Base-by-base conservation (phyloP, 2,329 filamentous ascomycete species). In the Chrysosporium queenslandicum region DNA sequence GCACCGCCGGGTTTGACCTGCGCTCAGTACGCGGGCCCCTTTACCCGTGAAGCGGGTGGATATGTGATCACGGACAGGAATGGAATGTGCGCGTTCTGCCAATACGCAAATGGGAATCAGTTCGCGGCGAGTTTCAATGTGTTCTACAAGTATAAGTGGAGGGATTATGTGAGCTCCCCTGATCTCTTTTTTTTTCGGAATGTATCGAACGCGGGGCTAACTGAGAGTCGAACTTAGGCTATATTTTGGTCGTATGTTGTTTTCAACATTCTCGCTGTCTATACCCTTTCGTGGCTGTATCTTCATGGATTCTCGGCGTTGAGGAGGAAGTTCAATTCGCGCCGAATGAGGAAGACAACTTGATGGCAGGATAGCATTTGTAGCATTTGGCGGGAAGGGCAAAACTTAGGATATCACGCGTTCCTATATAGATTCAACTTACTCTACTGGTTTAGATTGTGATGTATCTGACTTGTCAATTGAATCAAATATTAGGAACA, bases 71-170 rank as follows among this genome's bases (percentile, higher is more conserved):
- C 75, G 1, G 75, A 73, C n/a, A 66, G 68, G 0, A 69, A 77
- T 50, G 81, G 77, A 0, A 61, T 77, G 30, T 87, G 84, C 63
- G 76, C 80, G 20, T 83, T 78, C 61, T 87, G 84, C 58, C 78
- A 81, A 55, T 83, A 78, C 55, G 71, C 72, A 1, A 76, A 67
- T 1, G 83, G 83, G 0, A 79, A 83, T 57, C 67, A 80, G 58
- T 86, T 82, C 59, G 76, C 79, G 61, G 62, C 65, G 0, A 64
- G 63, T 0, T 81, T 86, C 61, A 83, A 81, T 58, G 73, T 85
- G 6, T 79, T 73, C 46, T 80, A 82, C 43, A 64, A 64, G 1
- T 66, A 84, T 48, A 80, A 81, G 43, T 86, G 83, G 83, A 68
- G 81, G 9, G 70, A 85, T 54, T 86, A 83, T 65, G 68, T 70